These are phyloP conservation scores for Cinchona pubescens DNA, from an alignment of 257 asterid genomes.

Conservation along the genomic window DNA sequence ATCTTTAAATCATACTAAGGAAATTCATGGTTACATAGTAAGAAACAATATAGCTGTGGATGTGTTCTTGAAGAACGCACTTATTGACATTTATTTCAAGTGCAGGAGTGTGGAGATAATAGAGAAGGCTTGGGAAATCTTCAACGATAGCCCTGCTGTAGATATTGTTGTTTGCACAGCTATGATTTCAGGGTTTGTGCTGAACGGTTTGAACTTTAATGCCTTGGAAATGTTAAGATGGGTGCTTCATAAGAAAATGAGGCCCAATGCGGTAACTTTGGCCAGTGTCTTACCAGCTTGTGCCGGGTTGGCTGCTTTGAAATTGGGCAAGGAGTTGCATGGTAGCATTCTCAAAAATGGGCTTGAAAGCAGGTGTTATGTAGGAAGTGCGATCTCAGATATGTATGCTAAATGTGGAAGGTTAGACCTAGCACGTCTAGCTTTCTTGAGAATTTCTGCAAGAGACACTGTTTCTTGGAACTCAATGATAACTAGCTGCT, in stretches of 20 bases:
- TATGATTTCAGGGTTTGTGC: conserved; percentile 77
- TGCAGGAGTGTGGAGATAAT: conserved; percentile 52
- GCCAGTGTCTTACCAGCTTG: conserved; percentile 88
- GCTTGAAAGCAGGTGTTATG: conserved; percentile 54
- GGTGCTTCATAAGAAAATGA: conserved; percentile 51
- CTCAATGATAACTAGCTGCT: conserved; percentile 60
- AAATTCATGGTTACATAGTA: conserved; percentile 62
- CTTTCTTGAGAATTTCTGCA: conserved; percentile 49
- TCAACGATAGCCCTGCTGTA: conserved; percentile 40
- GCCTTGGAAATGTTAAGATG: conserved; percentile 57
- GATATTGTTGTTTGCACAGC: conserved; percentile 76
- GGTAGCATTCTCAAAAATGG: conserved; percentile 50
- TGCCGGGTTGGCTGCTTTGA: conserved; percentile 59
- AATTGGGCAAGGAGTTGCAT: conserved; percentile 72
- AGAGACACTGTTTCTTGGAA: conserved; percentile 83
- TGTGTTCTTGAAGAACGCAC: conserved; percentile 75
- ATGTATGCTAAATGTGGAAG: conserved; percentile 90
- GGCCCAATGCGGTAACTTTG: conserved; percentile 78
- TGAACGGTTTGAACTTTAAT: conserved; percentile 63
- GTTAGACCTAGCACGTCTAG: conserved; percentile 54
- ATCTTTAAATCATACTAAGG: conserved; percentile 47
- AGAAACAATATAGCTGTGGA: conserved; percentile 55
- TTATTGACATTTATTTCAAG: conserved; percentile 80
- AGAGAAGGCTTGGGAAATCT: conserved; percentile 60
- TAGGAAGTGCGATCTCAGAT: conserved; percentile 74